Evolutionary conservation across 352 stramenopile species (phyloP).

Genomic region (Phytophthora uliginosa): DNA sequence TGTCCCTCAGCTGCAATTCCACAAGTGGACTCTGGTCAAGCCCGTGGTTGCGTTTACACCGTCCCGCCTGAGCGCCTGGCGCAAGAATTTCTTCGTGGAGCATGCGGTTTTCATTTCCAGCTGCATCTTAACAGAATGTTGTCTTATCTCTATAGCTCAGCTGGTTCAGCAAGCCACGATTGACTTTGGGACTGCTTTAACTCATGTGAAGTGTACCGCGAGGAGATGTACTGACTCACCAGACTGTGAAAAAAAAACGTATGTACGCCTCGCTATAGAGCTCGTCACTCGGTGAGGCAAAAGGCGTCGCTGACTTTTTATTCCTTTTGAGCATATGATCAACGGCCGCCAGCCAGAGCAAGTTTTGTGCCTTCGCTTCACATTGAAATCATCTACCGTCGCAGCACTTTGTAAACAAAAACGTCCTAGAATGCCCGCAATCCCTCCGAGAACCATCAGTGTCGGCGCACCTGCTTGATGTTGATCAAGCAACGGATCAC

Average conservation of each 20-base stretch:
- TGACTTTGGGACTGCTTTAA: neutral
- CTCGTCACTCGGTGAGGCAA: neutral
- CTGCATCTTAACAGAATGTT: neutral
- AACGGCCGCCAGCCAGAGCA: neutral
- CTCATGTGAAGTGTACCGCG: neutral
- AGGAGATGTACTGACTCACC: neutral
- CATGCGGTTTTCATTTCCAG: neutral
- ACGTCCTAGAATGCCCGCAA: neutral
- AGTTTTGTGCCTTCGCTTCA: neutral
- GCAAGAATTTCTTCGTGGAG: neutral
- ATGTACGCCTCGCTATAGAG: neutral
- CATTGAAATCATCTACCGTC: neutral
- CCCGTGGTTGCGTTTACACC: neutral
- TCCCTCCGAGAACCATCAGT: neutral
- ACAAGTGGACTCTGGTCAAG: constrained; percentile 16
- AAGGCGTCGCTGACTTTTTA: neutral
- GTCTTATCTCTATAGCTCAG: neutral
- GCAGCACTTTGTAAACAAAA: neutral
- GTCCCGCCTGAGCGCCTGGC: neutral
- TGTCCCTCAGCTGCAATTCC: constrained; percentile 23
- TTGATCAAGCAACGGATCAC: neutral
- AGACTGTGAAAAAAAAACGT: neutral
- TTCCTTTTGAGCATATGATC: neutral
- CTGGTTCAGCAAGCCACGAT: no score
- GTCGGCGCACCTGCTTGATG: neutral